These are phyloP conservation scores for Clavispora vitiphila DNA, from an alignment of 805 yeast species.

Conservation along the genomic window DNA sequence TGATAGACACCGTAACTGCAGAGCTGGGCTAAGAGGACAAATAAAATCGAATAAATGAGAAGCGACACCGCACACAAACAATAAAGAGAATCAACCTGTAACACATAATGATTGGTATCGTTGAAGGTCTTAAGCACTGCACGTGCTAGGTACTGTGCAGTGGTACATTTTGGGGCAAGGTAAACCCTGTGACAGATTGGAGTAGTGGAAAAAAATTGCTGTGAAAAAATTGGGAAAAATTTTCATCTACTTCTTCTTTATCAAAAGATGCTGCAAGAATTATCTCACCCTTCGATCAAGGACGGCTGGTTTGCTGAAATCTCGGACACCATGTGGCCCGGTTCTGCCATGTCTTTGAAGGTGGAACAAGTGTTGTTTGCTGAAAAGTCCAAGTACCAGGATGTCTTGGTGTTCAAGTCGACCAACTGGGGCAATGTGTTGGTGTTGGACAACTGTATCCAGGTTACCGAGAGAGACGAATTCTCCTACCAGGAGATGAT, in stretches of 20 bases:
- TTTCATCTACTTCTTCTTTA: neutral
- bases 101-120: too few species aligned
- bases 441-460: constrained; percentile 92
- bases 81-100: too few species aligned
- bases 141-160: neutral
- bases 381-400: constrained; percentile 87
- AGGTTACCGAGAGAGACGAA: constrained; percentile 96
- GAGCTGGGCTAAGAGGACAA: neutral
- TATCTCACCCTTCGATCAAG: constrained; percentile 53
- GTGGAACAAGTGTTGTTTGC: constrained; percentile 84
- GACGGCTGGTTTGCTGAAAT: constrained; percentile 98
- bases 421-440: constrained; percentile 93
- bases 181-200: neutral
- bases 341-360: constrained; percentile 90
- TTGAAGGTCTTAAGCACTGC: neutral
- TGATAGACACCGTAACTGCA: too few species aligned
- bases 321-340: constrained; percentile 97
- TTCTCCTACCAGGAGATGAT: constrained; percentile 98
- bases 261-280: constrained; percentile 24
- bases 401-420: constrained; percentile 87
- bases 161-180: neutral
- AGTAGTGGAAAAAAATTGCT: neutral
- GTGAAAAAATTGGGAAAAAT: neutral
- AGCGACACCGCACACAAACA: too few species aligned
- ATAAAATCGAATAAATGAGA: neutral